Evolutionary conservation across 306 rosid species (phyloP).

Genomic region (Fragaria ananassa): DNA sequence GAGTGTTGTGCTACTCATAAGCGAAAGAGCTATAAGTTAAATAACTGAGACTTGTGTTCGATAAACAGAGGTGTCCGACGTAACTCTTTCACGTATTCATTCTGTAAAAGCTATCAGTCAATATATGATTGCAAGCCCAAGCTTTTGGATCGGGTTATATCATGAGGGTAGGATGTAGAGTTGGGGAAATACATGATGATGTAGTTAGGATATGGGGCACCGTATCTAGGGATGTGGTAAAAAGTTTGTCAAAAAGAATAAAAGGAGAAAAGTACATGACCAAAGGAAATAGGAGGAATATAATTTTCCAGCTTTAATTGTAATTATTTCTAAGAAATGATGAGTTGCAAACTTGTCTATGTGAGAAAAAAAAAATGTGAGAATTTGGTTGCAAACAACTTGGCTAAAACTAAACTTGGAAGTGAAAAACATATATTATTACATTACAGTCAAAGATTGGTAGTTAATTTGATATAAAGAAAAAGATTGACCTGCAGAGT

Average conservation of each 20-base stretch:
- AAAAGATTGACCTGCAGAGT: not conserved
- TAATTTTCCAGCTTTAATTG: not conserved
- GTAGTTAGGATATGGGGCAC: slow-evolving; percentile 4
- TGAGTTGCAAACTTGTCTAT: not conserved
- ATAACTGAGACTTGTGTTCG: not conserved
- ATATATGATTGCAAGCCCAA: not conserved
- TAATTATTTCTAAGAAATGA: not conserved
- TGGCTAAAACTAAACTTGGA: not conserved
- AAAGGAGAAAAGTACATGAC: not conserved
- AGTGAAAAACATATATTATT: not conserved
- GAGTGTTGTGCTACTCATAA: not conserved
- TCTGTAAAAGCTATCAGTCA: not conserved
- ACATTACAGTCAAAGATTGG: not conserved
- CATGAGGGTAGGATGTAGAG: slow-evolving; percentile 1
- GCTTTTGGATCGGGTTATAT: not conserved
- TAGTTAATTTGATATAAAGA: not conserved
- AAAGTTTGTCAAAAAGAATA: not conserved
- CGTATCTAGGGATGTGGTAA: not conserved
- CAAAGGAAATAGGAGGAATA: not conserved
- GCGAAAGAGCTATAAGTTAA: not conserved
- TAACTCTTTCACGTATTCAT: not conserved
- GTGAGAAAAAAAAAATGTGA: not conserved
- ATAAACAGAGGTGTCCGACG: not conserved
- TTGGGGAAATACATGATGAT: not conserved
- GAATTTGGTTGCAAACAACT: not conserved